Percentiles rank a stretch among this genome's conserved stretches.
Evolutionary conservation across 2,329 filamentous ascomycete species (phyloP).

Genomic region (Sporothrix curviconia): DNA sequence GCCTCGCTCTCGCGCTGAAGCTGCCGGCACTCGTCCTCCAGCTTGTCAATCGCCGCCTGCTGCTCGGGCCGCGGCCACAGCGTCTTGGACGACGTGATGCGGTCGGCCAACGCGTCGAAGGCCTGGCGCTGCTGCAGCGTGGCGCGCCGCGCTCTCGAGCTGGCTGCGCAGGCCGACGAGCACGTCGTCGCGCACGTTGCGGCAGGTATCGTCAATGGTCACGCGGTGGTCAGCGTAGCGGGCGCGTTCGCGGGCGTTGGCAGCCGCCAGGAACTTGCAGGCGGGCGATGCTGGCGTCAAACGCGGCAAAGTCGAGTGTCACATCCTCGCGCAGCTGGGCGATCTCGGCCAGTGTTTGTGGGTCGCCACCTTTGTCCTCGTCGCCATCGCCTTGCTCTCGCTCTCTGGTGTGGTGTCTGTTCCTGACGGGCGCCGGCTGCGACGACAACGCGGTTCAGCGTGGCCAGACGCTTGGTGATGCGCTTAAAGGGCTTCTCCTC

Average conservation of each 20-base stretch:
- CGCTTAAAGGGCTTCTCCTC: conserved; percentile 91
- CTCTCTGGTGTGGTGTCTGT: conserved; percentile 59
- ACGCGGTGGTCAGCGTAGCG: conserved; percentile 77
- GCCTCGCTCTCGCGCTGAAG: conserved; percentile 76
- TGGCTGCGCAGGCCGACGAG: conserved; percentile 58
- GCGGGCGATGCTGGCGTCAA: conserved; percentile 78
- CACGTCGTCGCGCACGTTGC: conserved; percentile 71
- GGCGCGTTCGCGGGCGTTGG: conserved; percentile 75
- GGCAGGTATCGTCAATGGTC: conserved; percentile 70
- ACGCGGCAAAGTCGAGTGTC: conserved; percentile 78
- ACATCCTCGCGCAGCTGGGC: conserved; percentile 75
- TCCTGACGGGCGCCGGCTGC: conserved; percentile 38
- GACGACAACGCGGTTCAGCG: conserved; percentile 58
- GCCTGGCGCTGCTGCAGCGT: conserved; percentile 72
- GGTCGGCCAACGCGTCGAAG: conserved; percentile 83
- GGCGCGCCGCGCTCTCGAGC: conserved; percentile 67
- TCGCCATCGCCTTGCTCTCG: conserved; percentile 11
- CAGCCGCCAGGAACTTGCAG: conserved; percentile 80
- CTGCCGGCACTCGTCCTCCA: conserved; percentile 82
- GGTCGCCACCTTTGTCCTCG: conserved; percentile 28
- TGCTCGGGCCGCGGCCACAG: conserved; percentile 82
- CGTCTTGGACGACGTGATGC: conserved; percentile 74
- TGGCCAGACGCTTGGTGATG: conserved; percentile 72
- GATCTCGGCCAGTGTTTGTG: conserved; percentile 41
- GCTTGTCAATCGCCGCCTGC: conserved; percentile 65